Evolutionary conservation across 331 rosid species (phyloP).

Genomic region (Acacia pycnantha): DNA sequence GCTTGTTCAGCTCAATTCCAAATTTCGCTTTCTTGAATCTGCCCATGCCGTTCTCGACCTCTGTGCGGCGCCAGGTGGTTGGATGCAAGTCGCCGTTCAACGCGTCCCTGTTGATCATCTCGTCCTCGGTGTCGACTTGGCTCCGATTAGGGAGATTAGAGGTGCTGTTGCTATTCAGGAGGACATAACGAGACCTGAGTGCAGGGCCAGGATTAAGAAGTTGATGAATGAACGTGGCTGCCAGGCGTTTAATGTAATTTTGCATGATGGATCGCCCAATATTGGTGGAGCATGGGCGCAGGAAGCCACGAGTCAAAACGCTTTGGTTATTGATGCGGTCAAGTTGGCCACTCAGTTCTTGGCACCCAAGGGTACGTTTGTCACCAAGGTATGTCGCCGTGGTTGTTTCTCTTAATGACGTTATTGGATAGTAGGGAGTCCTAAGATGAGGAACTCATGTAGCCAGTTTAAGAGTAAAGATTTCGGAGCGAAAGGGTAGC

Average conservation of each 20-base stretch:
- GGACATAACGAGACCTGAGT: conserved; percentile 79
- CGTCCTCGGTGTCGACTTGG: conserved; percentile 80
- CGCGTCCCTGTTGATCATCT: conserved; percentile 75
- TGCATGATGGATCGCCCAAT: conserved; percentile 92
- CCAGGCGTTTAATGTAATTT: conserved; percentile 59
- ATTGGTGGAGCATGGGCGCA: conserved; percentile 97
- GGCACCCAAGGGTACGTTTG: conserved; percentile 79
- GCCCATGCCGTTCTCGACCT: conserved; percentile 88
- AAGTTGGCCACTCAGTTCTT: conserved; percentile 79
- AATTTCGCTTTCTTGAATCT: conserved; percentile 66
- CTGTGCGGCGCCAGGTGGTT: conserved; percentile 98
- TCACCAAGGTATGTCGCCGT: conserved; percentile 58
- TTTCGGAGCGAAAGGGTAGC: neutral
- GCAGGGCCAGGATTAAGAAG: conserved; percentile 60
- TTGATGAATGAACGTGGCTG: conserved; percentile 54
- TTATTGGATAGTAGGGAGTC: too few relatives aligned
- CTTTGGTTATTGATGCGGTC: conserved; percentile 84
- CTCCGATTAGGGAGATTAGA: conserved; percentile 69
- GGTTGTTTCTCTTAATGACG: neutral
- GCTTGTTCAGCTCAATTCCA: conserved; percentile 78
- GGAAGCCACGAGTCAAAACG: conserved; percentile 86
- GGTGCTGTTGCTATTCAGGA: conserved; percentile 77
- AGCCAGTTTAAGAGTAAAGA: neutral
- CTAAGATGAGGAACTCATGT: neutral
- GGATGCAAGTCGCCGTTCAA: conserved; percentile 97